A percentile compares a stretch with the other conserved stretches of the same genome.
Evolutionary conservation across 2,329 filamentous ascomycete genomes (phyloP).

Genomic region (Xylaria hypoxylon): DNA sequence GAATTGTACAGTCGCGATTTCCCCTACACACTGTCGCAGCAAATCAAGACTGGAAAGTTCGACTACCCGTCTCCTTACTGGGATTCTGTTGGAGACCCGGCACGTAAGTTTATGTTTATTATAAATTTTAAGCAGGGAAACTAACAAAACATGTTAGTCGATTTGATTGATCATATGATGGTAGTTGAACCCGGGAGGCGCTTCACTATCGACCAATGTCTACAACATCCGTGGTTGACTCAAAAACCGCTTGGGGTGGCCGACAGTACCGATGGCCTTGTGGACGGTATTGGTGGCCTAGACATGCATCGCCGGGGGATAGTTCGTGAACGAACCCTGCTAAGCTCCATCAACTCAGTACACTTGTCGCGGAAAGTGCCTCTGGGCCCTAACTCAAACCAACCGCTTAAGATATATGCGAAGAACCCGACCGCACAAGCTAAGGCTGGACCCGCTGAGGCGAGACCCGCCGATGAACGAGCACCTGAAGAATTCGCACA

Average conservation of each 20-base stretch:
- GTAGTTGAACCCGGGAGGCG: slow-evolving; percentile 86
- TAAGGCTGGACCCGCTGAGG: slow-evolving; percentile 64
- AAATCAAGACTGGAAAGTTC: slow-evolving; percentile 89
- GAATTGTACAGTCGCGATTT: slow-evolving; percentile 85
- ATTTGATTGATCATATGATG: slow-evolving; percentile 95
- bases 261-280: slow-evolving; percentile 92
- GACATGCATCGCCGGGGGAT: slow-evolving; percentile 87
- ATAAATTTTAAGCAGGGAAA: slow-evolving; percentile 1
- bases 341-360: slow-evolving; percentile 84
- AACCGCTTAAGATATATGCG: slow-evolving; percentile 77
- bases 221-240: slow-evolving; percentile 91
- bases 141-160: slow-evolving; percentile 62
- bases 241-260: slow-evolving; percentile 69
- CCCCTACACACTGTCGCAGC: slow-evolving; percentile 86
- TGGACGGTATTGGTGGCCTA: slow-evolving; percentile 83
- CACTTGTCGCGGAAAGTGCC: slow-evolving; percentile 64
- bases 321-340: slow-evolving; percentile 83
- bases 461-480: slow-evolving; percentile 73
- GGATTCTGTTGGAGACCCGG: slow-evolving; percentile 87
- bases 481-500: slow-evolving; percentile 82
- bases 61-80: slow-evolving; percentile 98
- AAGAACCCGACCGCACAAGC: slow-evolving; percentile 71
- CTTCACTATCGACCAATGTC: slow-evolving; percentile 89
- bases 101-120: slow-evolving; percentile 62
- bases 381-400: slow-evolving; percentile 67